phyloP scores from a whole-genome alignment of 129 eudicot species.

The Centella asiatica region DNA sequence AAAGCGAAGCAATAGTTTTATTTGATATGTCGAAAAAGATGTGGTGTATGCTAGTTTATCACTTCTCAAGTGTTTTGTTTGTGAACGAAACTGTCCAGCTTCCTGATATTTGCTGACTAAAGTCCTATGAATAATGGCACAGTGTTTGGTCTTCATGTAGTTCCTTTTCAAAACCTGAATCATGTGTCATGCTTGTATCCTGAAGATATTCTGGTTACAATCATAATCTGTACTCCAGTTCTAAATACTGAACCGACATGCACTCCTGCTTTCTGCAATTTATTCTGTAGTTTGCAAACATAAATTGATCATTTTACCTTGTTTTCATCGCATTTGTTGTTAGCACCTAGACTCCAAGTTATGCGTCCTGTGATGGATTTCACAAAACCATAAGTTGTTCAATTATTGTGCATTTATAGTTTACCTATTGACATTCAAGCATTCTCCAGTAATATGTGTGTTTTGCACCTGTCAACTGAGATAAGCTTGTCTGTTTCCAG shows the following conservation, averaged over 20 bases:
- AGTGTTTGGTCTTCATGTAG: neutral
- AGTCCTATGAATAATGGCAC: neutral
- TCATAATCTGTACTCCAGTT: neutral
- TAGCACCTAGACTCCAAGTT: neutral
- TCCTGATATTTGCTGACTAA: neutral
- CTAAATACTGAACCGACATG: neutral
- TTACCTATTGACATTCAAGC: no score
- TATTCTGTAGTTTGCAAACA: neutral
- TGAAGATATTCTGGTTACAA: neutral
- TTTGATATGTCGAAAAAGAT: neutral
- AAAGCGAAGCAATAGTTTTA: neutral
- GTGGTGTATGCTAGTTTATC: neutral
- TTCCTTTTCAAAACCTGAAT: neutral
- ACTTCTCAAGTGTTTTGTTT: neutral
- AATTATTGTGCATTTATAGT: no score
- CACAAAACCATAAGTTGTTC: no score
- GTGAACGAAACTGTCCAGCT: neutral
- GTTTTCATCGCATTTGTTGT: neutral
- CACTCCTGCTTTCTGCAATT: neutral
- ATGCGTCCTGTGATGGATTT: neutral
- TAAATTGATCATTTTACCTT: neutral
- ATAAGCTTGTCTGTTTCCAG: conserved; percentile 34
- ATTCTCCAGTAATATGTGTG: neutral
- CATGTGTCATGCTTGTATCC: neutral
- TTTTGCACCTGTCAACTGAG: conserved; percentile 3